phyloP scores from a whole-genome alignment of 768 basidiomycete genomes.

The Cubamyces sp. region DNA sequence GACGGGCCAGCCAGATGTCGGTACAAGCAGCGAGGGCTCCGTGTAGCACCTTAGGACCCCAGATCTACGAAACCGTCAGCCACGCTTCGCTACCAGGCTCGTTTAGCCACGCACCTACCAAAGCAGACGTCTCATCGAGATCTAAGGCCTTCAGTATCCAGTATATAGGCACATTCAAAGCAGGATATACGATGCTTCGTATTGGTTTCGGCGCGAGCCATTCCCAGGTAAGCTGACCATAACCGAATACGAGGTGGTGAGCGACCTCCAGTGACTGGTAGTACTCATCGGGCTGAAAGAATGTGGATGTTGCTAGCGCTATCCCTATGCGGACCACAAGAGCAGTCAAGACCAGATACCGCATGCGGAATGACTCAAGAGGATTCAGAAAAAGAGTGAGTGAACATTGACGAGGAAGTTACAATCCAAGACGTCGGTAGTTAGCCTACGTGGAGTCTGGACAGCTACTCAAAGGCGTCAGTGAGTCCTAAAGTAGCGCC shows the following conservation, averaged over 20 bases:
- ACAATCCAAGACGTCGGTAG: too few relatives aligned
- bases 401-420: background rate
- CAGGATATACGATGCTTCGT: constrained; percentile 81
- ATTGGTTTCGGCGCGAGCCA: constrained; percentile 77
- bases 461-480: too few relatives aligned
- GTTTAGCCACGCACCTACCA: constrained; percentile 57
- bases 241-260: constrained; percentile 85
- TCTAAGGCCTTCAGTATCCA: constrained; percentile 62
- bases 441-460: too few relatives aligned
- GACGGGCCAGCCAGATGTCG: constrained; percentile 71
- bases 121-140: constrained; percentile 55
- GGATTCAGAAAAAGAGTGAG: background rate
- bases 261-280: constrained; percentile 95
- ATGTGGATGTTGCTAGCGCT: constrained; percentile 75
- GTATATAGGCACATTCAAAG: constrained; percentile 79
- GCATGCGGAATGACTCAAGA: constrained; percentile 1
- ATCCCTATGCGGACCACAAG: constrained; percentile 51
- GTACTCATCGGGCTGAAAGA: constrained; percentile 98
- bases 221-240: constrained; percentile 95
- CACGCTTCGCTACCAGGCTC: background rate
- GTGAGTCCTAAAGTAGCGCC: too few relatives aligned
- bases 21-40: constrained; percentile 78
- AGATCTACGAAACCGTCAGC: constrained; percentile 51
- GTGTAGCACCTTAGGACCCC: constrained; percentile 75
- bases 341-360: constrained; percentile 7